Base-by-base conservation (phyloP, 1,139 yeast species). In the Blastobotrys petasosporus region DNA sequence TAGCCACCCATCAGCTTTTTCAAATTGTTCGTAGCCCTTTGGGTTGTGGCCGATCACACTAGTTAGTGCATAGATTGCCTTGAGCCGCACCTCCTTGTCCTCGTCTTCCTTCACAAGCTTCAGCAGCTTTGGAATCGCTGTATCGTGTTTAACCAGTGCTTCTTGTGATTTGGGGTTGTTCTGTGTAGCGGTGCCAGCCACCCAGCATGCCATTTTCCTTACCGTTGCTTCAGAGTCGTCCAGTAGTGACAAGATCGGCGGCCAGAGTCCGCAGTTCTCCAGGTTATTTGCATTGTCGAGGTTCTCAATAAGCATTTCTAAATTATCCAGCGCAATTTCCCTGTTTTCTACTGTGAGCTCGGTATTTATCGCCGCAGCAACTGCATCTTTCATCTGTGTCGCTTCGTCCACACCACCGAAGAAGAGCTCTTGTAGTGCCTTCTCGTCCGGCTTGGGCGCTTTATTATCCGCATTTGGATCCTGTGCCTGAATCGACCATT, bases 271-370 rank as follows among this genome's bases (percentile, higher is more conserved):
- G 71, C 88, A 64, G 57, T 84, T 85, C 54, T 85, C 92, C 53
- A 92, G 82, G 59, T 87, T 88, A 65, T 92, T 90, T 20, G 98
- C 97, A 63, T 92, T 92, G 64, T 92, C 98, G 54, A 92, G 68
- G 60, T 88, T 88, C 63, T 92, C 98, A 50, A 92, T 84, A 49
- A 92, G 73, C 94, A 90, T 87, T 64, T 92, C 97, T 59, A 90
- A 83, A 63, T 88, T 87, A 53, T 92, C 97, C 51, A 90, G 75
- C 0, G 97, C 96, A 12, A 79, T 76, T 48, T 81, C 74, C 55
- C 82, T 82, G 58, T 76, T 75, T 16, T 54, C 92, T 30, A 76
- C 59, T 2, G 74, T 73, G 15, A 81, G 81, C 39, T 78, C 82
- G n/a, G 79, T 76, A 59, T 77, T 74, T n/a, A 67, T 62, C 6